Base-by-base conservation (phyloP, 2,329 filamentous ascomycete species). In the Ceratocystiopsis minuta region DNA sequence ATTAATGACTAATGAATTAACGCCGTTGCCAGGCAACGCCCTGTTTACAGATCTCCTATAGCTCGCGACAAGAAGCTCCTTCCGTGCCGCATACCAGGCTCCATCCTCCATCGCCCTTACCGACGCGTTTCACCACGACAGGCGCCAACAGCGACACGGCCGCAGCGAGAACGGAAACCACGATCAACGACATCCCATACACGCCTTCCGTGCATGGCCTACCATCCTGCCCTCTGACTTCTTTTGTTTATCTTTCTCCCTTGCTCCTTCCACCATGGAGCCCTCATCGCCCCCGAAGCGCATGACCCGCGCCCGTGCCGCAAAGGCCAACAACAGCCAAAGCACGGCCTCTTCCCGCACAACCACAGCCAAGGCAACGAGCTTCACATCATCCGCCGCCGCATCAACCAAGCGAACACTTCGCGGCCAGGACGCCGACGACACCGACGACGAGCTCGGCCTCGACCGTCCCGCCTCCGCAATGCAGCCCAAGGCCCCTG, bases 401-500 rank as follows among this genome's bases (percentile, higher is more conserved):
- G 51, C 49, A 13, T 50, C 57, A 7, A 45, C 56, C 24, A 71
- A 71, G 54, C 59, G 74, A 47, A 78, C 77, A 59, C 65, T 63
- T 31, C 62, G 68, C 44, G 54, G 64, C 14, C 70, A 76, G 38
- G 71, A 75, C 36, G 54, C 56, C 36, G 54, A 56, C n/a, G 60
- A 62, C 37, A 57, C 62, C 35, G 56, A 63, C 45, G 46, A 59
- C 54, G 58, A 59, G 50, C 47, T 56, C 45, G 43, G 52, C 47
- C 40, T 49, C 46, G 39, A 45, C 18, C 40, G 33, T 3, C 41
- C 46, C 10, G 34, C 48, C 2, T 42, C 51, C 12, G 39, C 50
- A 14, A 48, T 48, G 6, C 43, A 55, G 43, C 53, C 45, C 46
- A 46, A 60, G 55, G 48, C 49, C 14, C 34, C 49, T 20, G 44